Conservation (phyloP, 1,284 basidiomycete species). For the Microbotryomycetes sp. region DNA sequence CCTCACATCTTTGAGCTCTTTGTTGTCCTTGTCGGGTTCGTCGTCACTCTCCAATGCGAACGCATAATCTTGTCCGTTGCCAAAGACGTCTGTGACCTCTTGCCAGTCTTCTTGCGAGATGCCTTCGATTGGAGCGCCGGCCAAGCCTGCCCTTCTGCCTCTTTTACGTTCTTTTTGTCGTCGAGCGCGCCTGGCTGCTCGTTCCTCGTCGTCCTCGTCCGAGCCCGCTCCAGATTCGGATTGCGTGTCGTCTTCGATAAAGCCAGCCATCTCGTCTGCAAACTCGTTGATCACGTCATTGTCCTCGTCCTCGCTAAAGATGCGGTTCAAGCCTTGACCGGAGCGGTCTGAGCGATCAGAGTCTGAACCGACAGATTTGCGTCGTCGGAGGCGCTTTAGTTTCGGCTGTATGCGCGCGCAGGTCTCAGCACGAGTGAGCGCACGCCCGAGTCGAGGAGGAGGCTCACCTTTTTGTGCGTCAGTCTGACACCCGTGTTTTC, state of each 20-base stretch:
- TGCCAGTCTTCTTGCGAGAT: slow-evolving; percentile 70
- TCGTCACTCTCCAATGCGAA: slow-evolving; percentile 83
- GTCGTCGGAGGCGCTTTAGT: slow-evolving; percentile 65
- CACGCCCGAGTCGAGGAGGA: slow-evolving; percentile 47
- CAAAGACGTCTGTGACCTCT: slow-evolving; percentile 94
- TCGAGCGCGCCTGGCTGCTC: slow-evolving; percentile 2
- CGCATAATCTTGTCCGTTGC: slow-evolving; percentile 92
- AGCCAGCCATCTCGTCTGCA: slow-evolving; percentile 49
- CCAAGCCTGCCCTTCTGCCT: slow-evolving; percentile 75
- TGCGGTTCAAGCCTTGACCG: slow-evolving; percentile 30
- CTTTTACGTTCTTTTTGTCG: slow-evolving; percentile 38
- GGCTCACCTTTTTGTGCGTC: slow-evolving; percentile 31
- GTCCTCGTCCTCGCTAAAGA: slow-evolving; percentile 48
- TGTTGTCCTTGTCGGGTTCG: slow-evolving; percentile 52
- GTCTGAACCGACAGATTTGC: slow-evolving; percentile 56
- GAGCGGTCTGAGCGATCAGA: slow-evolving; percentile 36
- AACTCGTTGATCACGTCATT: slow-evolving; percentile 48
- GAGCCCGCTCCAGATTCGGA: slow-evolving; percentile 27
- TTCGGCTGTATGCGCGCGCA: slow-evolving; percentile 38
- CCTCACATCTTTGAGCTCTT: slow-evolving; percentile 77
- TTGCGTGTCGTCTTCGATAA: slow-evolving; percentile 73
- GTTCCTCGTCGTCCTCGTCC: slow-evolving; percentile 27
- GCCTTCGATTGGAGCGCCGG: slow-evolving; percentile 47
- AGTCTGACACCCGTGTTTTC: slow-evolving; percentile 76
- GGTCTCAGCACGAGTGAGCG: slow-evolving; percentile 35